Conservation (phyloP, 2,329 filamentous ascomycete species). For the Colletotrichum caudatum region DNA sequence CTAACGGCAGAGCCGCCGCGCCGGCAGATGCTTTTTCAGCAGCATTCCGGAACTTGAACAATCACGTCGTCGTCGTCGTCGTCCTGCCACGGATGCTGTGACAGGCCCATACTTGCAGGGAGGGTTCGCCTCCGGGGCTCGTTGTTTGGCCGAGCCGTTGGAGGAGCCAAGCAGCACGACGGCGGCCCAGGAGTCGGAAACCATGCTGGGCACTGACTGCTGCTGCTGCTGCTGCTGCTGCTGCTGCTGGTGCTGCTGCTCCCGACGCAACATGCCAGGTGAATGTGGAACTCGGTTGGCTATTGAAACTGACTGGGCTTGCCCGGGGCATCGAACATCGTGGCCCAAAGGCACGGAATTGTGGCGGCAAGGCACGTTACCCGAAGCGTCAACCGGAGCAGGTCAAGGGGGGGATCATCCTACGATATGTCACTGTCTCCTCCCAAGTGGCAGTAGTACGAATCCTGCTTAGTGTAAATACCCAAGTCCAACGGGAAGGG, state of each 20-base stretch:
- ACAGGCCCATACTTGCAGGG: not conserved
- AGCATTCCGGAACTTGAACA: conserved; percentile 3
- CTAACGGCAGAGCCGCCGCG: conserved; percentile 3
- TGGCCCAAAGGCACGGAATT: not conserved
- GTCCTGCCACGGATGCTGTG: not conserved
- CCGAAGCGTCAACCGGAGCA: not conserved
- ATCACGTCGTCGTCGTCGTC: too few relatives aligned
- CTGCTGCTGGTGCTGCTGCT: too few relatives aligned
- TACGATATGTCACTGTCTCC: conserved; percentile 22
- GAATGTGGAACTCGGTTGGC: not conserved
- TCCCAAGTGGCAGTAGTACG: conserved; percentile 11
- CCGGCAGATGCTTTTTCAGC: conserved; percentile 7
- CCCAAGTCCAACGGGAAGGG: not conserved
- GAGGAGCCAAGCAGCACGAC: not conserved
- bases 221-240: too few relatives aligned
- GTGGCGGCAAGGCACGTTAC: conserved; percentile 11
- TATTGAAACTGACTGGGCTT: not conserved
- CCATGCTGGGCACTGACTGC: not conserved
- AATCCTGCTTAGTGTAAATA: not conserved
- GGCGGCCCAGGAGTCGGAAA: not conserved
- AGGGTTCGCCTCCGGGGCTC: not conserved
- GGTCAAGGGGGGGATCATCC: not conserved
- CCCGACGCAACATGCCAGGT: not conserved
- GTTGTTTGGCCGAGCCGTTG: not conserved
- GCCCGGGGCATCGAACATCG: not conserved